Percentiles rank a stretch among this genome's conserved stretches.
Evolutionary conservation across 371 early-diverging fungal genomes (phyloP).

Genomic region (Dichotomocladium elegans): DNA sequence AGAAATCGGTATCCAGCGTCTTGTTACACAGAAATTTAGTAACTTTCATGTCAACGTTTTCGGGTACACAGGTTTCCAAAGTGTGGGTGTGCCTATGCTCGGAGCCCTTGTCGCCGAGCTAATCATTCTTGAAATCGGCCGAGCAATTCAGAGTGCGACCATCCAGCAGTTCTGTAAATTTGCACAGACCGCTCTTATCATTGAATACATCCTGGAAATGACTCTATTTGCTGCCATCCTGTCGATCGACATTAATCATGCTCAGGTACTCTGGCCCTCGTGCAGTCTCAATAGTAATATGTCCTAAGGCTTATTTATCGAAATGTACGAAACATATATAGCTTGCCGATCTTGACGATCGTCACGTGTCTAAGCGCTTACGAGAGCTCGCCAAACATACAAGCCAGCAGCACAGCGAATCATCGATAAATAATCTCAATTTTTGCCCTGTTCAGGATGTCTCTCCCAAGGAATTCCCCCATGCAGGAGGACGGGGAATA

Average conservation of each 20-base stretch:
- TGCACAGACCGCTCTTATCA: constrained; percentile 55
- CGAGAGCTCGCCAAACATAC: constrained; percentile 19
- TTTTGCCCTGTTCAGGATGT: constrained; percentile 24
- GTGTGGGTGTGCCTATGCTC: constrained; percentile 61
- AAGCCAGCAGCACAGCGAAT: constrained; percentile 9
- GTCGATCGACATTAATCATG: constrained; percentile 70
- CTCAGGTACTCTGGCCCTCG: constrained; percentile 57
- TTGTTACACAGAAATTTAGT: too few species aligned
- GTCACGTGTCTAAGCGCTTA: constrained; percentile 23
- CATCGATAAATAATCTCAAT: constrained; percentile 13
- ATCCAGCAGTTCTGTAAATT: constrained; percentile 72
- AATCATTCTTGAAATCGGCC: constrained; percentile 48
- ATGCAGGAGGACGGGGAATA: constrained; percentile 3
- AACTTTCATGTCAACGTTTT: neutral
- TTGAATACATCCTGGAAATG: constrained; percentile 69
- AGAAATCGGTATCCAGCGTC: too few species aligned
- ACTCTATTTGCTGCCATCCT: constrained; percentile 71
- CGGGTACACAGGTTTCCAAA: constrained; percentile 44
- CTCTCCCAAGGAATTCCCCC: neutral
- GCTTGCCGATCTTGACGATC: constrained; percentile 25
- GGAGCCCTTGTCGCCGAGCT: constrained; percentile 52
- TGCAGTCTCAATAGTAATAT: too few species aligned
- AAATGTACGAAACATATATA: too few species aligned
- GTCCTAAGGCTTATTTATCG: too few species aligned
- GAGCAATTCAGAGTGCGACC: constrained; percentile 50